These are phyloP conservation scores for Tremella fuciformis DNA, from an alignment of 768 basidiomycete genomes.

Conservation along the genomic window DNA sequence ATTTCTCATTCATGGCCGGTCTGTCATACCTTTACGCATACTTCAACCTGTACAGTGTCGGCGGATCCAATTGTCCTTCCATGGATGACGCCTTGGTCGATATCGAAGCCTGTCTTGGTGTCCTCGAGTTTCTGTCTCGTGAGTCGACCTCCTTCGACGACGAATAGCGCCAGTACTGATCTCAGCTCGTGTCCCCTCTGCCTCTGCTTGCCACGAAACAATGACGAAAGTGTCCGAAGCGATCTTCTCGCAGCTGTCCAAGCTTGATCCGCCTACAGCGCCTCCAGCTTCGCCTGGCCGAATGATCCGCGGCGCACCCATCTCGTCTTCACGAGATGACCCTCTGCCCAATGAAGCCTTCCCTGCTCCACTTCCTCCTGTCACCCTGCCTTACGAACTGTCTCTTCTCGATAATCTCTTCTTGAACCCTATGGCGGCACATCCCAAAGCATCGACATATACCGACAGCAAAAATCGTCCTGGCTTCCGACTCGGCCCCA, in stretches of 20 bases:
- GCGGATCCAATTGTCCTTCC: constrained; percentile 46
- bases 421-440: constrained; percentile 49
- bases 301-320: constrained; percentile 32
- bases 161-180: neutral
- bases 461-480: constrained; percentile 29
- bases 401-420: constrained; percentile 52
- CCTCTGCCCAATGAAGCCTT: constrained; percentile 44
- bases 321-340: constrained; percentile 45
- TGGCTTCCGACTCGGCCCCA: neutral
- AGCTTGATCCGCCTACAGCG: constrained; percentile 17
- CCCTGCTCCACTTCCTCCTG: constrained; percentile 44
- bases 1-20: constrained; percentile 52
- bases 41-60: constrained; percentile 51
- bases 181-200: constrained; percentile 36
- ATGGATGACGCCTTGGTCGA: constrained; percentile 51
- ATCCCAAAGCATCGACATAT: constrained; percentile 50
- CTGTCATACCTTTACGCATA: constrained; percentile 52
- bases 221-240: constrained; percentile 33
- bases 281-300: constrained; percentile 18
- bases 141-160: constrained; percentile 12
- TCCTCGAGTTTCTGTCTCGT: constrained; percentile 51
- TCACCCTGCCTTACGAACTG: constrained; percentile 50
- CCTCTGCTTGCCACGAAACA: constrained; percentile 36
- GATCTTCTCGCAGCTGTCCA: constrained; percentile 30
- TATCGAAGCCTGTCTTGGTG: constrained; percentile 50